Base-by-base conservation (phyloP, 805 yeast species). In the Sugiyamaella lignohabitans region DNA sequence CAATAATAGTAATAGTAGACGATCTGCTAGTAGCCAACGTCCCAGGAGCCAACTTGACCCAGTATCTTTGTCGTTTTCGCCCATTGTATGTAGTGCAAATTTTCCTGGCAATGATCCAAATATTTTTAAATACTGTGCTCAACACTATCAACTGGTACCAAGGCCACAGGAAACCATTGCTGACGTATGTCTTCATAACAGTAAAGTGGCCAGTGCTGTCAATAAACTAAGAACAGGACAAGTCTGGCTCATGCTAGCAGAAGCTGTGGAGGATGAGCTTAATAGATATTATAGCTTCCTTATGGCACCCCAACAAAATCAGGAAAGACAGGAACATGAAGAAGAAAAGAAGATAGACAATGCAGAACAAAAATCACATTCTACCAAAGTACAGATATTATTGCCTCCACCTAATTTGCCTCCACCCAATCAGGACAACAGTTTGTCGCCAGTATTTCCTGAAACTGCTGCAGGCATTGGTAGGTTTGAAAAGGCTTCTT, bases 181-280 rank as follows among this genome's bases (percentile, higher is more conserved):
- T 11, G 79, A 80, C 39, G 79, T 73, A 1, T 82, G 86, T 56
- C 67, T 72, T 19, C 64, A 71, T 54, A 84, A 84, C 57, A 75
- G 86, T 0, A 64, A 69, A 16, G 66, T 78, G 5, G 84, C 53
- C 16, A 38, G 44, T 1, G 20, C 71, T 40, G 82, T 72, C 1
- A 69, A 71, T 16, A 62, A 70, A 42, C 68, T 66, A 45, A 63
- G 85, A 48, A 84, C 79, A 46, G 69, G 80, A 45, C 85, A 79
- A 56, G 72, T 78, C 0, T 82, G 88, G 88, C 63, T 72, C 49
- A 70, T 80, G 2, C 62, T 82, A 3, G 74, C 75, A 11, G 75
- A 74, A 29, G 66, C 79, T 23, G 61, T 80, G 3, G 59, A 63
- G 1, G 65, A 72, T 63, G 66, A 61, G 37, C 18, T 52, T 32